Conservation (phyloP, 73 alveolate species). For the Paramecium biaurelia region DNA sequence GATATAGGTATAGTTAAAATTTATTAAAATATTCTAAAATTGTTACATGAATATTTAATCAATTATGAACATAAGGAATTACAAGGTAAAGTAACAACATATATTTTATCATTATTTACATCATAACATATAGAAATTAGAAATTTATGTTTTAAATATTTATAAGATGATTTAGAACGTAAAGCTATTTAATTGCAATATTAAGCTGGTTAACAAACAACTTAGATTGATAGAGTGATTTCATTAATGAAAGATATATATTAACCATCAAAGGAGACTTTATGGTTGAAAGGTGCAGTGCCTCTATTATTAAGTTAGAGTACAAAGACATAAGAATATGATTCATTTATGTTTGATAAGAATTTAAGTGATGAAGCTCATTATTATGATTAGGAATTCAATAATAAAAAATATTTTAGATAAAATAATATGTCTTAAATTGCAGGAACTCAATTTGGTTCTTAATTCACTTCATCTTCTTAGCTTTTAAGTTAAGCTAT, state of each 20-base stretch:
- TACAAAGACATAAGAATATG: conserved; percentile 56
- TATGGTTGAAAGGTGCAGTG: conserved; percentile 57
- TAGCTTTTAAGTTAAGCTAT: not conserved
- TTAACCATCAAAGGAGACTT: conserved; percentile 47
- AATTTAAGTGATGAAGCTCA: conserved; percentile 50
- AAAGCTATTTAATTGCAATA: not conserved
- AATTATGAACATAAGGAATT: conserved; percentile 33
- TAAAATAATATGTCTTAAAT: not conserved
- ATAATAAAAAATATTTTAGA: not conserved
- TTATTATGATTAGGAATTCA: conserved; percentile 55
- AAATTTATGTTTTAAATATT: not conserved
- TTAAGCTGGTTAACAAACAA: not conserved
- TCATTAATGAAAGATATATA: conserved; percentile 52
- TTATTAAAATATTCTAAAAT: conserved; percentile 5
- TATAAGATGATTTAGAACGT: conserved; percentile 14
- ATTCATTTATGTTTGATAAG: conserved; percentile 46
- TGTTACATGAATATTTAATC: conserved; percentile 37
- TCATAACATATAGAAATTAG: not conserved
- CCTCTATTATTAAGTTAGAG: conserved; percentile 53
- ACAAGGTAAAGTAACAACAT: not conserved
- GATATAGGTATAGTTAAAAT: conserved; percentile 7
- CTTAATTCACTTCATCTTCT: not conserved
- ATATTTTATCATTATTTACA: not conserved
- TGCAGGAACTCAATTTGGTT: conserved; percentile 1
- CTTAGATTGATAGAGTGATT: conserved; percentile 39